A percentile compares a stretch with the other conserved stretches of the same genome.
Evolutionary conservation across 2,329 filamentous ascomycete species (phyloP).

Genomic region (Fusarium camptoceras): DNA sequence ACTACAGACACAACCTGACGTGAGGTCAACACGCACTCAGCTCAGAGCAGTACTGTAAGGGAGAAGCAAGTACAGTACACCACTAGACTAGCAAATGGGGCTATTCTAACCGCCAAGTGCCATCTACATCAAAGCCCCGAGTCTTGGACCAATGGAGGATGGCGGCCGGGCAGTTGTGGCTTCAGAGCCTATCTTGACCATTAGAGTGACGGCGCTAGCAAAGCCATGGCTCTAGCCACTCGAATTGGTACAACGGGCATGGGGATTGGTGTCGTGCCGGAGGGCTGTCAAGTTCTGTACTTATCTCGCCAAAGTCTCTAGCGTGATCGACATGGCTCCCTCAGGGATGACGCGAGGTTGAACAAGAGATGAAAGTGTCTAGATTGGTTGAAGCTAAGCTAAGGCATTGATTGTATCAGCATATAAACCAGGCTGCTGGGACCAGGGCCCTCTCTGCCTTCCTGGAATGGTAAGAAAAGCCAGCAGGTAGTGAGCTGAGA

Average conservation of each 20-base stretch:
- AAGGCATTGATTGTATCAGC: conserved; percentile 2
- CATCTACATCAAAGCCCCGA: conserved; percentile 19
- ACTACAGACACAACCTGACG: conserved; percentile 13
- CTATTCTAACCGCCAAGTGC: conserved; percentile 12
- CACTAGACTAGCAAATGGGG: conserved; percentile 29
- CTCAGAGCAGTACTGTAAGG: conserved; percentile 16
- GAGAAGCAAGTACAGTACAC: conserved; percentile 22
- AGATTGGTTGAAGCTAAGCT: no score
- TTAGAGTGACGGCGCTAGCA: conserved; percentile 23
- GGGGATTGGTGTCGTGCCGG: conserved; percentile 26
- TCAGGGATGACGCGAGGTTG: conserved; percentile 27
- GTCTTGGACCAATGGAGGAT: conserved; percentile 32
- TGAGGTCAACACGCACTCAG: conserved; percentile 13
- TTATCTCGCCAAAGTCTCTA: conserved; percentile 22
- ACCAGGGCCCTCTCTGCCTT: conserved; percentile 21
- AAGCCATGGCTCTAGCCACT: conserved; percentile 26
- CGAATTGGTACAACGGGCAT: conserved; percentile 30
- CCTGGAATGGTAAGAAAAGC: conserved; percentile 18
- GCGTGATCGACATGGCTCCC: conserved; percentile 21
- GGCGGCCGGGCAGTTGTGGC: conserved; percentile 18
- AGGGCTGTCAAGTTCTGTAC: conserved; percentile 26
- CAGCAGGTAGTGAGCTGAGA: conserved; percentile 26
- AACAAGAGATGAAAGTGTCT: conserved; percentile 11
- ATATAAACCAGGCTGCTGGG: conserved; percentile 31
- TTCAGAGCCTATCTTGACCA: conserved; percentile 17